Percentiles rank a stretch among this genome's conserved stretches.
phyloP scores from a whole-genome alignment of 2,329 filamentous ascomycete genomes.

The Alternaria viburni region DNA sequence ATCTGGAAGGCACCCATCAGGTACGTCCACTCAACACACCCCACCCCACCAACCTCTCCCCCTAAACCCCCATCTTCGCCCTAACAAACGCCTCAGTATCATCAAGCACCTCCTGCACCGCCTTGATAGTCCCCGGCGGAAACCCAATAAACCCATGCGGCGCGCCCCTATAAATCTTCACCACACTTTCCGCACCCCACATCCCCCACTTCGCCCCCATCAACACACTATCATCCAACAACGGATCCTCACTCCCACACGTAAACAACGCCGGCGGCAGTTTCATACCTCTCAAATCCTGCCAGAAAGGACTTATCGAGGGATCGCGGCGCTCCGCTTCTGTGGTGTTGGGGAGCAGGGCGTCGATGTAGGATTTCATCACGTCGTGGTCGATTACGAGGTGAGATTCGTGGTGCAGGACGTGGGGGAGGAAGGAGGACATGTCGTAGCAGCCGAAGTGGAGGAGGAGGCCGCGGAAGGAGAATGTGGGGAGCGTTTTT shows the following conservation, averaged over 20 bases:
- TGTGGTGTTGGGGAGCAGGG: slow-evolving; percentile 53
- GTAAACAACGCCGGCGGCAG: slow-evolving; percentile 63
- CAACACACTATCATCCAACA: slow-evolving; percentile 60
- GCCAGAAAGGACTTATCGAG: slow-evolving; percentile 58
- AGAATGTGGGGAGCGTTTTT: slow-evolving; percentile 44
- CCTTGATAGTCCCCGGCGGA: slow-evolving; percentile 44
- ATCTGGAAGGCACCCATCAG: not conserved
- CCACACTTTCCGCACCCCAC: slow-evolving; percentile 56
- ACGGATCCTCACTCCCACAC: slow-evolving; percentile 61
- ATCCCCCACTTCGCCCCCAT: slow-evolving; percentile 64
- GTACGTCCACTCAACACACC: not conserved
- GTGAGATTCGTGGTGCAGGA: slow-evolving; percentile 45
- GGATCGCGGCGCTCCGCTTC: slow-evolving; percentile 53
- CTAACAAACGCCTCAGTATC: slow-evolving; percentile 51
- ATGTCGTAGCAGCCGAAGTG: slow-evolving; percentile 62
- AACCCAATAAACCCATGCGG: slow-evolving; percentile 61
- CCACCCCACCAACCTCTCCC: not conserved
- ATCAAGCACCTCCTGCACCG: slow-evolving; percentile 47
- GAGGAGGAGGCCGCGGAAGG: slow-evolving; percentile 58
- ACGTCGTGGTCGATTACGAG: slow-evolving; percentile 56
- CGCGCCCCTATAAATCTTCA: slow-evolving; percentile 62
- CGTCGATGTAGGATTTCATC: slow-evolving; percentile 56
- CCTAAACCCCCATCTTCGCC: slow-evolving; percentile 27
- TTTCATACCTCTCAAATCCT: slow-evolving; percentile 47
- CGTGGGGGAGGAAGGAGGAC: slow-evolving; percentile 51